Conservation (phyloP, 306 rosid species). For the Myrica gale region DNA sequence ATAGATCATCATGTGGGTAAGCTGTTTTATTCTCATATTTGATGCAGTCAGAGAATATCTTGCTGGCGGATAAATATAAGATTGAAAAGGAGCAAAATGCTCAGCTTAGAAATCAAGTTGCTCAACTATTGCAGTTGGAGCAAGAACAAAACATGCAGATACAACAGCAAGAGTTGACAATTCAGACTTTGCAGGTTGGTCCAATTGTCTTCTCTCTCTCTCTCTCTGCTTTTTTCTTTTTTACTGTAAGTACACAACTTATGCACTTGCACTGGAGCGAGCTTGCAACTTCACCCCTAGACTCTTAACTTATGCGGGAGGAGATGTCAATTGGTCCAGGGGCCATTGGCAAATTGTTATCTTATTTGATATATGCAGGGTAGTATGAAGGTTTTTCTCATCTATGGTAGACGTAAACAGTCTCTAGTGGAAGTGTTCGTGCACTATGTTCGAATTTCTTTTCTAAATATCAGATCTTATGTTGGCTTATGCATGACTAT, state of each 20-base stretch:
- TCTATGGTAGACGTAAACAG: background rate
- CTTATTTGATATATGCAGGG: background rate
- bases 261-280: background rate
- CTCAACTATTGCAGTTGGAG: conserved; percentile 78
- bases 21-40: conserved; percentile 30
- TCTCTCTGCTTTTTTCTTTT: conserved; percentile 16
- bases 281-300: background rate
- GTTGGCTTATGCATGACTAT: background rate
- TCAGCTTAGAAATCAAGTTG: conserved; percentile 86
- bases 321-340: background rate
- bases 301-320: background rate
- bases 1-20: conserved; percentile 29
- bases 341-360: background rate
- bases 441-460: background rate
- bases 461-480: background rate
- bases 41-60: conserved; percentile 79
- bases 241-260: conserved; percentile 8
- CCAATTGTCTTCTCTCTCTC: background rate
- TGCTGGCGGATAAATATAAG: conserved; percentile 70
- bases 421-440: conserved; percentile 2
- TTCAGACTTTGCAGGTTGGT: conserved; percentile 79
- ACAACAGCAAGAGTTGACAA: conserved; percentile 70
- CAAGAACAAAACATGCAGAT: conserved; percentile 81
- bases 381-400: background rate
- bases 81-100: conserved; percentile 85